Conservation (phyloP, 2,329 filamentous ascomycete genomes). For the Verticillium albo-atrum region DNA sequence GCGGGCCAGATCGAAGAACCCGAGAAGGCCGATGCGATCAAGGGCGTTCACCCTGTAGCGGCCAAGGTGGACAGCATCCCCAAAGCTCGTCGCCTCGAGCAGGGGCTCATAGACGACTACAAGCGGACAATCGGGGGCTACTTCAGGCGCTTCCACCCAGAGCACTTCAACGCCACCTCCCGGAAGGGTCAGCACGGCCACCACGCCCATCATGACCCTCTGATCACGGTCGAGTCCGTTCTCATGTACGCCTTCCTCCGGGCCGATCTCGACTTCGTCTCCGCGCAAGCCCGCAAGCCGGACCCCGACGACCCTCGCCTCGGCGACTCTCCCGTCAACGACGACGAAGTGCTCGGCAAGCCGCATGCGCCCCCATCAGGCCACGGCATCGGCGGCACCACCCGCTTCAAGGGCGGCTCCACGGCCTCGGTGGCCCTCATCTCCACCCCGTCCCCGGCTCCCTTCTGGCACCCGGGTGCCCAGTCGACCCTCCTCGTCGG, state of each 20-base stretch:
- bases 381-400: constrained; percentile 65
- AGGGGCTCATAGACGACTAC: constrained; percentile 70
- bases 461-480: constrained; percentile 91
- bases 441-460: constrained; percentile 83
- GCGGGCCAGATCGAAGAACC: constrained; percentile 28
- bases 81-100: constrained; percentile 66
- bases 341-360: constrained; percentile 73
- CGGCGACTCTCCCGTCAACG: constrained; percentile 75
- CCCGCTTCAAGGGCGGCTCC: constrained; percentile 87
- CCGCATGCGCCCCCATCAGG: constrained; percentile 50
- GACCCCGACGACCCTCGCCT: constrained; percentile 65
- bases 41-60: constrained; percentile 38
- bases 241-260: constrained; percentile 90
- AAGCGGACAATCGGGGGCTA: constrained; percentile 86
- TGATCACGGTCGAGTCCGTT: constrained; percentile 67
- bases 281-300: constrained; percentile 80
- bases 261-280: constrained; percentile 90
- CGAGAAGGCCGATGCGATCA: constrained; percentile 29
- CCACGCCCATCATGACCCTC: constrained; percentile 18
- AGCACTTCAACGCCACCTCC: constrained; percentile 55
- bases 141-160: constrained; percentile 83
- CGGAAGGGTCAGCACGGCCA: constrained; percentile 11
- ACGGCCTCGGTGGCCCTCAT: constrained; percentile 88
- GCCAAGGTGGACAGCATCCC: constrained; percentile 49
- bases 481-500: constrained; percentile 80